Conservation (phyloP, 805 yeast species). For the Saccharomyces jurei region DNA sequence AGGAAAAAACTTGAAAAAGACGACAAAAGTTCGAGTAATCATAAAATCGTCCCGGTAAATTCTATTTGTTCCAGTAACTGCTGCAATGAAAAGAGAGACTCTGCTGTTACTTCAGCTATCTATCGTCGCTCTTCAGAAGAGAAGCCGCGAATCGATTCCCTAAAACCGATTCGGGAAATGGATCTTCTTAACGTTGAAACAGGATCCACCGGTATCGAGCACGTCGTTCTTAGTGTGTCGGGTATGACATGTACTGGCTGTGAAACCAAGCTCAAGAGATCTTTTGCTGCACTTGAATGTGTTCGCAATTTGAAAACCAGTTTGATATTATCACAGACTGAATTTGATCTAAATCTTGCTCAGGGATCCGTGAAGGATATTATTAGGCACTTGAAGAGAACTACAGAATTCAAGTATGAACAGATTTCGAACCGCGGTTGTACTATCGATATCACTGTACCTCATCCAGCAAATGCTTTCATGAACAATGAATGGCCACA, state of each 20-base stretch:
- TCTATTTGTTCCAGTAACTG: neutral
- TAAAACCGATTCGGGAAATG: neutral
- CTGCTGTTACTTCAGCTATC: neutral
- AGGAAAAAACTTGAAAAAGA: neutral
- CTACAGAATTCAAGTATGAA: neutral
- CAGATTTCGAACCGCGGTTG: neutral
- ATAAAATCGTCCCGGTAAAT: neutral
- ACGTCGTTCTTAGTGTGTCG: neutral
- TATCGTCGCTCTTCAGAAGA: neutral
- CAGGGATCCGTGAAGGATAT: neutral
- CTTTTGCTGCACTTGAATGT: neutral
- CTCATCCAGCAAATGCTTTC: neutral
- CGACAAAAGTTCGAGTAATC: too few relatives aligned
- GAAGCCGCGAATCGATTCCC: neutral
- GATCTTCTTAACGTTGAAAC: neutral
- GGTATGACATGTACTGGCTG: neutral
- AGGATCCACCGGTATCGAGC: neutral
- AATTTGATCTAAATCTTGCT: neutral
- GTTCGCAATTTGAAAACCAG: neutral
- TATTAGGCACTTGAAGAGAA: neutral
- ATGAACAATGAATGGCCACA: neutral
- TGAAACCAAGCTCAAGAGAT: neutral
- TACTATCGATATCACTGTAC: neutral
- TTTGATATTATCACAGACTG: neutral
- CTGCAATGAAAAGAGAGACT: neutral